Evolutionary conservation across 306 rosid genomes (phyloP).

Genomic region (Castanopsis chinensis): DNA sequence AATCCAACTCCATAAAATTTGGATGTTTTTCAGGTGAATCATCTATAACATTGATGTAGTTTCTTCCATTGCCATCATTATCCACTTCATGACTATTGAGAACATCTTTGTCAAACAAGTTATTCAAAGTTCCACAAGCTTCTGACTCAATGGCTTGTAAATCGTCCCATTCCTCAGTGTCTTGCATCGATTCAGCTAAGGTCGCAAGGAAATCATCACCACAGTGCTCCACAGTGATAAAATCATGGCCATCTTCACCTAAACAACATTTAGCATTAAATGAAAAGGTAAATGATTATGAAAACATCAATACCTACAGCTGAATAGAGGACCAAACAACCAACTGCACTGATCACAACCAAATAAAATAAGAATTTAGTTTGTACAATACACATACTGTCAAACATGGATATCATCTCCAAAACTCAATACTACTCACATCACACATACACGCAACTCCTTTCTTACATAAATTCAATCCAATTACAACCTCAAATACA

Average conservation of each 20-base stretch:
- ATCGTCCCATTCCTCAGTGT: constrained; percentile 92
- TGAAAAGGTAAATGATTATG: background rate
- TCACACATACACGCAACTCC: too few species aligned
- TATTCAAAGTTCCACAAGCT: constrained; percentile 60
- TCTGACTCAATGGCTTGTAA: constrained; percentile 69
- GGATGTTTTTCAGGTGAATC: constrained; percentile 43
- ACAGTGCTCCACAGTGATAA: constrained; percentile 81
- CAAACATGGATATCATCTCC: background rate
- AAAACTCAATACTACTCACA: background rate
- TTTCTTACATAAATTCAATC: too few species aligned
- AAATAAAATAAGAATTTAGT: background rate
- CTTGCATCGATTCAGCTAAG: constrained; percentile 63
- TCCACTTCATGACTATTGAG: constrained; percentile 10
- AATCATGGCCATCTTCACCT: constrained; percentile 87
- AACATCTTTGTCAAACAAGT: constrained; percentile 36
- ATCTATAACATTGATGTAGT: constrained; percentile 33
- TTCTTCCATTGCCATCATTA: constrained; percentile 6
- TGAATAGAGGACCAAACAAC: background rate
- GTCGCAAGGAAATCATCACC: constrained; percentile 87
- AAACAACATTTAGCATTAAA: background rate
- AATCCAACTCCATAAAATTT: constrained; percentile 59
- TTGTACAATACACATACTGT: background rate
- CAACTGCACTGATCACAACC: background rate
- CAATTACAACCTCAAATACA: background rate
- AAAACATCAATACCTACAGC: background rate